Evolutionary conservation across 352 stramenopile genomes (phyloP).

Genomic region (Globisporangium parvum): DNA sequence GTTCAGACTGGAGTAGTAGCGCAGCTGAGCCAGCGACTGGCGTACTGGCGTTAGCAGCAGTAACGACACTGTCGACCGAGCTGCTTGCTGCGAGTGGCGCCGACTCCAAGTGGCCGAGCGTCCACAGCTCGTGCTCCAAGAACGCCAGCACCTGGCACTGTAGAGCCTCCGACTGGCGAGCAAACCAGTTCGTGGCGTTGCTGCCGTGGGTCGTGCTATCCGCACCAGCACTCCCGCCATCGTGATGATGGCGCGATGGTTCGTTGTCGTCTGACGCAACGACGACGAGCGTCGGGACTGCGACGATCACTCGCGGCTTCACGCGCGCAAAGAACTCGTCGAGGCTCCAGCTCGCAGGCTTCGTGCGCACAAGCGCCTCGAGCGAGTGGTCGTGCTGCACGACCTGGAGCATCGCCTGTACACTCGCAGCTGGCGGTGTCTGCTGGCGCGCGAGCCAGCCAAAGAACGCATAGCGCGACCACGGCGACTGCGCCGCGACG

Average conservation of each 20-base stretch:
- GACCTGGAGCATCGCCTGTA: slow-evolving; percentile 7
- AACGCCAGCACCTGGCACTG: slow-evolving; percentile 13
- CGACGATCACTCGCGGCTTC: slow-evolving; percentile 9
- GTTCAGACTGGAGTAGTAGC: too few species aligned
- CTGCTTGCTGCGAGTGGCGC: neutral
- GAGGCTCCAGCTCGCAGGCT: neutral
- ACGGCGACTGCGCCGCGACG: slow-evolving; percentile 7
- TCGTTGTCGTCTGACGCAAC: neutral
- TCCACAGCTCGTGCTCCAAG: slow-evolving; percentile 2
- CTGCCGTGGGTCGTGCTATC: neutral
- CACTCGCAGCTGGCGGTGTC: neutral
- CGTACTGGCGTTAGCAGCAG: too few species aligned
- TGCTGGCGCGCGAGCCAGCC: slow-evolving; percentile 10
- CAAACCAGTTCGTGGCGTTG: slow-evolving; percentile 8
- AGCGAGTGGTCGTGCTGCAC: slow-evolving; percentile 11
- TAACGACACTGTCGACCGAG: too few species aligned
- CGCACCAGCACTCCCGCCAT: too few species aligned
- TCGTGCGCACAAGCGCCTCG: slow-evolving; percentile 7
- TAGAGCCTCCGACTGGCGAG: neutral
- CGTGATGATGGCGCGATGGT: neutral
- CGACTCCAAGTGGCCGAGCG: slow-evolving; percentile 3
- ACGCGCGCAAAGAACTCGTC: neutral
- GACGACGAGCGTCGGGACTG: slow-evolving; percentile 12
- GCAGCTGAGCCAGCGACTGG: neutral
- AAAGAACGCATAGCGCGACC: slow-evolving; percentile 12